Conservation (phyloP, 2,329 filamentous ascomycete genomes). For the Clonostachys sp. region DNA sequence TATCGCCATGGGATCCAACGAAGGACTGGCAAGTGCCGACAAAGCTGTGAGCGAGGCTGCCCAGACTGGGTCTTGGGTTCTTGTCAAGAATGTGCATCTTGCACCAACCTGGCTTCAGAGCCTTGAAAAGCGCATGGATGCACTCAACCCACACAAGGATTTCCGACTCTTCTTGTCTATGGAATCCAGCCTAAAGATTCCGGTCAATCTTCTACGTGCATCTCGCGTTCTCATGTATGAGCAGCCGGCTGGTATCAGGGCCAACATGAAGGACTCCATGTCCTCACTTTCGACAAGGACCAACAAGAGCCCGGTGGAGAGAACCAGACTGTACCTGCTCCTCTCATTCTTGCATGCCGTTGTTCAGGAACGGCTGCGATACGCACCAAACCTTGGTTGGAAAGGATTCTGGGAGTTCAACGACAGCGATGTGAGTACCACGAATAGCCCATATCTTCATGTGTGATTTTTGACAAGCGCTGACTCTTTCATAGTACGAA, state of each 20-base stretch:
- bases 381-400: conserved; percentile 92
- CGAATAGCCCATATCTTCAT: background rate
- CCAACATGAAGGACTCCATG: conserved; percentile 98
- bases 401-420: conserved; percentile 99
- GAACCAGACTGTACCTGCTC: conserved; percentile 82
- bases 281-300: conserved; percentile 74
- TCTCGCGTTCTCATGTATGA: conserved; percentile 96
- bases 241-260: conserved; percentile 91
- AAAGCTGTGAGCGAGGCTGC: conserved; percentile 93
- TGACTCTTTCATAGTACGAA: conserved; percentile 64
- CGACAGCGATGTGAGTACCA: conserved; percentile 86
- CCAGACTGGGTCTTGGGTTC: conserved; percentile 88
- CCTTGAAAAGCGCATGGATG: conserved; percentile 93
- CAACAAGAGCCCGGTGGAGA: conserved; percentile 81
- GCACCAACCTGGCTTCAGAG: conserved; percentile 95
- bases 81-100: conserved; percentile 98
- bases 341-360: conserved; percentile 95
- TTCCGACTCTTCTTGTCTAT: conserved; percentile 97
- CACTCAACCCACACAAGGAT: conserved; percentile 86
- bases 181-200: conserved; percentile 95
- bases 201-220: conserved; percentile 88
- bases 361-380: conserved; percentile 88
- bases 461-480: conserved; percentile 1
- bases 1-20: conserved; percentile 98
- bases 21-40: conserved; percentile 87